Conservation (phyloP, 169 alveolate species). For the Babesia ovis region DNA sequence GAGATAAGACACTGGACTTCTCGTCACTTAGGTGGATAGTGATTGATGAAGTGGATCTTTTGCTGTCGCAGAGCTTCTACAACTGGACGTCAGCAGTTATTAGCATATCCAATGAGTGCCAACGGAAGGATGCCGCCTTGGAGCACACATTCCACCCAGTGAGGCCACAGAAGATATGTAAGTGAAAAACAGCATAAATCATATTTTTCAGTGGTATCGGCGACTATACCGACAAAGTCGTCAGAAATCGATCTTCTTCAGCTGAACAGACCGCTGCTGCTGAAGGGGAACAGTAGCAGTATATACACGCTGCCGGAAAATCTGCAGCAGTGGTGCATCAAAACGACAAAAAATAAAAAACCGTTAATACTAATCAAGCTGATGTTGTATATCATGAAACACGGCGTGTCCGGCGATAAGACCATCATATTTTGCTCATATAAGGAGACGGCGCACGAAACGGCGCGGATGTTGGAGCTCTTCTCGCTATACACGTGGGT, state of each 20-base stretch:
- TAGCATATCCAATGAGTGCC: constrained; percentile 21
- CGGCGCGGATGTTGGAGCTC: constrained; percentile 38
- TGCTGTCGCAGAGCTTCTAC: constrained; percentile 38
- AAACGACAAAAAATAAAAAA: constrained; percentile 23
- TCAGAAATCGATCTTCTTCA: constrained; percentile 54
- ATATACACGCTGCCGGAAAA: constrained; percentile 45
- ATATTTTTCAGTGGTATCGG: constrained; percentile 52
- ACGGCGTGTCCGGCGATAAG: constrained; percentile 18
- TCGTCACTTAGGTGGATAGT: constrained; percentile 50
- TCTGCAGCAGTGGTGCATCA: constrained; percentile 32
- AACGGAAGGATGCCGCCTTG: background rate
- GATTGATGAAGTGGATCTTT: constrained; percentile 60
- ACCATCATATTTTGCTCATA: constrained; percentile 47
- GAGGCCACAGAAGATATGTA: constrained; percentile 58
- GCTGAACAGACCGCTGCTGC: constrained; percentile 47
- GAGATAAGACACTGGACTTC: constrained; percentile 24
- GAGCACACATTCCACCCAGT: background rate
- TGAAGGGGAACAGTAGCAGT: constrained; percentile 13
- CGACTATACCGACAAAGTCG: constrained; percentile 62
- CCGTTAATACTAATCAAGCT: constrained; percentile 16
- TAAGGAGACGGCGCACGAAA: constrained; percentile 26
- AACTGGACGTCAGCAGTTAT: constrained; percentile 46
- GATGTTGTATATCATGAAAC: background rate
- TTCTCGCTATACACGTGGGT: constrained; percentile 19
- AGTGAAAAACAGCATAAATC: background rate